Evolutionary conservation across 139 green algal species (phyloP).

Genomic region (Micractinium sp.): DNA sequence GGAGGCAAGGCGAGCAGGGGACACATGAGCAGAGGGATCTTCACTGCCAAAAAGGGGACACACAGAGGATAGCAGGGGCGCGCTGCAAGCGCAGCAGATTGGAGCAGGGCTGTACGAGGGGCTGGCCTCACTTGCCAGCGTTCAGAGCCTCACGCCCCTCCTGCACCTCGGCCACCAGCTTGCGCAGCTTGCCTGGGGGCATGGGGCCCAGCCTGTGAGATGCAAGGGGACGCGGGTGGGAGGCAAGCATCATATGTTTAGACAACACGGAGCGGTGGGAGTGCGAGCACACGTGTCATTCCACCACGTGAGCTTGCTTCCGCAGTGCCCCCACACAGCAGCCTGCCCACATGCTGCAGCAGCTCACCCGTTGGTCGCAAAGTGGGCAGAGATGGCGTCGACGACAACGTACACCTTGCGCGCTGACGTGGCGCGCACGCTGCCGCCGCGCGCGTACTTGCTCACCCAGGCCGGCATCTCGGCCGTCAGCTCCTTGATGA

Average conservation of each 20-base stretch:
- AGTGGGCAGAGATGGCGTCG: slow-evolving; percentile 61
- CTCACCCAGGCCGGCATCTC: slow-evolving; percentile 53
- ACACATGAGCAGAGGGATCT: neutral
- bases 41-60: neutral
- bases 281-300: neutral
- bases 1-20: too few relatives aligned
- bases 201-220: slow-evolving; percentile 52
- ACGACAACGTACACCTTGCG: slow-evolving; percentile 67
- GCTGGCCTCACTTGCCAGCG: slow-evolving; percentile 45
- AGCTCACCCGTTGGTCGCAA: slow-evolving; percentile 24
- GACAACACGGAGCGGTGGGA: neutral
- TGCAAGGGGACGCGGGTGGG: neutral
- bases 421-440: slow-evolving; percentile 51
- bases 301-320: too few relatives aligned
- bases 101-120: neutral
- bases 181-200: slow-evolving; percentile 45
- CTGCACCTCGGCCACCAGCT: slow-evolving; percentile 45
- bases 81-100: neutral
- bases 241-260: too few relatives aligned
- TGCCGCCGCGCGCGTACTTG: slow-evolving; percentile 67
- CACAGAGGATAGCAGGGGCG: neutral
- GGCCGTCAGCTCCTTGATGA: slow-evolving; percentile 55
- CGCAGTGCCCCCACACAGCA: too few relatives aligned
- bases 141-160: slow-evolving; percentile 43
- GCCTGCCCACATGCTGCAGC: too few relatives aligned